Evolutionary conservation across 768 basidiomycete species (phyloP), one percentile per base, ranked within the genome.

Genomic region (Boletus reticuloceps): DNA sequence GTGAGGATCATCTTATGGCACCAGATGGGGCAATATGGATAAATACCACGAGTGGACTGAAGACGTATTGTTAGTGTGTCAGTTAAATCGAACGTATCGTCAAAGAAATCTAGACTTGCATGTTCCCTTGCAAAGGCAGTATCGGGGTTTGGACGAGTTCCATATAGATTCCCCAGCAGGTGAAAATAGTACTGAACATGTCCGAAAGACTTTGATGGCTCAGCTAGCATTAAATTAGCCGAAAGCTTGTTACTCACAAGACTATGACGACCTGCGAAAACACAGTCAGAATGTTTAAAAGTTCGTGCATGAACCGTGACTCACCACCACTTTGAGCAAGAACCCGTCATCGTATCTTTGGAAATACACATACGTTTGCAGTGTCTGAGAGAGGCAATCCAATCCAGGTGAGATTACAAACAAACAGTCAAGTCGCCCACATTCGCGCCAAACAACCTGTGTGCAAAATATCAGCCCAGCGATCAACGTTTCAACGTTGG

Each of bases 31-130:
- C 7, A 1, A 9, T 2, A 38, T 17, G n/a, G 3, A 43, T 41
- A 50, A 13, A 44, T 46, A 62, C 60, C 49, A 62, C 55, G 17
- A 62, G 11, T 11, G 60, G 56, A 49, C 60, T 62, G 32, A 11
- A 40, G 38, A 4, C 10, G 13, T 19, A 17, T 20, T 0, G 14
- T 34, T 47, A 31, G 25, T 10, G 25, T 10, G 14, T 48, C 34
- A 32, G 14, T 37, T 5, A 2, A 39, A 40, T 27, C 7, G 39
- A 50, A 19, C 22, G 7, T 16, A 20, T 16, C 14, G 12, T 20
- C 31, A 47, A 29, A 32, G 27, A 16, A 47, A 38, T 3, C 19
- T 36, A 1, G 3, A 32, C 60, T 38, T 39, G 22, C 59, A 61
- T 12, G 10, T 61, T 56, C 22, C 59, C 48, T 37, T 39, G 36